Conservation (phyloP, 768 basidiomycete genomes). For the Heimioporus sp. region DNA sequence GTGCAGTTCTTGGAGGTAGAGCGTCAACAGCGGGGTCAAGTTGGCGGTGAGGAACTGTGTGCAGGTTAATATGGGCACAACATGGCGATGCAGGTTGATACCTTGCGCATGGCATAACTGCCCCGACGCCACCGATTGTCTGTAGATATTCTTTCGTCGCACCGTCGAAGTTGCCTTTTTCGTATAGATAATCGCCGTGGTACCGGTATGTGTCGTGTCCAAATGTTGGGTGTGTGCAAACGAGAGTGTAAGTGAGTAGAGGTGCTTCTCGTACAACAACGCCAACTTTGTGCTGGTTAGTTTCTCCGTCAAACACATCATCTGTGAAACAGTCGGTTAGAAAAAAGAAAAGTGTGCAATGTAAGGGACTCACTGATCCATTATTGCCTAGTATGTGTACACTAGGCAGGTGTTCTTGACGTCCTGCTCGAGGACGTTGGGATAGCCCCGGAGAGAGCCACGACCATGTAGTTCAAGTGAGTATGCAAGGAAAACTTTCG, state of each 20-base stretch:
- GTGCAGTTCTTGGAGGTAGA: slow-evolving; percentile 95
- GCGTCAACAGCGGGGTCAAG: slow-evolving; percentile 90
- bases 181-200: slow-evolving; percentile 90
- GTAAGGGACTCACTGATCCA: slow-evolving; percentile 55
- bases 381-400: slow-evolving; percentile 79
- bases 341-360: background rate
- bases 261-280: slow-evolving; percentile 75
- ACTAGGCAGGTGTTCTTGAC: slow-evolving; percentile 44
- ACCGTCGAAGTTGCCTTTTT: slow-evolving; percentile 88
- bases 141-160: slow-evolving; percentile 91
- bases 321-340: slow-evolving; percentile 33
- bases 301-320: slow-evolving; percentile 71
- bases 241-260: slow-evolving; percentile 78
- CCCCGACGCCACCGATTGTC: slow-evolving; percentile 90
- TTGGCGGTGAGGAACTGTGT: slow-evolving; percentile 92
- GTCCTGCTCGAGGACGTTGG: slow-evolving; percentile 50
- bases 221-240: slow-evolving; percentile 80
- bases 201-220: slow-evolving; percentile 85
- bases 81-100: slow-evolving; percentile 28
- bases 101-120: slow-evolving; percentile 97
- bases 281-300: slow-evolving; percentile 84
- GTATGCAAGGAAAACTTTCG: slow-evolving; percentile 72
- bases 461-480: slow-evolving; percentile 82
- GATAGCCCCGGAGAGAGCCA: slow-evolving; percentile 75
- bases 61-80: slow-evolving; percentile 1